Base-by-base conservation (phyloP, 352 stramenopile genomes). In the Phytophthora kernoviae region DNA sequence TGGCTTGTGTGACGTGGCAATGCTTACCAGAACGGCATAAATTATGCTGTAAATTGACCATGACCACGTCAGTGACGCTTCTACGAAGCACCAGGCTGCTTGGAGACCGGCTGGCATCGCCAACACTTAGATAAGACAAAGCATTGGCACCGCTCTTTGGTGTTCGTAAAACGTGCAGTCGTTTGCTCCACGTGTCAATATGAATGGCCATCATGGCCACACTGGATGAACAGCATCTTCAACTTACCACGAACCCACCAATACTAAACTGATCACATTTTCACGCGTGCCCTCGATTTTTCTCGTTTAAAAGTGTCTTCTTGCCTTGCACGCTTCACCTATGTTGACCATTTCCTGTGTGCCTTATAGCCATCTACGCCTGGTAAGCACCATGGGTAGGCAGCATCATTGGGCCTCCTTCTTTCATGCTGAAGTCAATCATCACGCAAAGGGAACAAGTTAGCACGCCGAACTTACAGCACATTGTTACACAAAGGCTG, bases 391-490 rank as follows among this genome's bases (percentile, higher is more conserved):
- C 85, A 60, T 94, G 85, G 22, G 85, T 93, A n/a, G 85, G 85
- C n/a, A 94, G 54, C 85, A 94, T 94, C 85, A 94, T 94, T 30
- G 85, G 85, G 33, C 85, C 85, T 58, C 85, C 85, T 33, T 94
- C 85, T 75, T 91, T 94, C 79, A 94, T 91, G 77, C 85, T 93
- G 57, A 32, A 32, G 11, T 5, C 20, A 59, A 2, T 27, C 12
- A 47, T 30, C 6, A 30, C 24, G 6, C 3, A 30, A 30, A 51
- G 32, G 32, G 56, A 32, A 43, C 10, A 5, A 17, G 8, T 56
- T 26, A 55, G 39, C 20, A 52, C 8, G 21, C 4, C 18, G 9
- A 53, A 32, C 22, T 33, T 21, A 8, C 12, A 30, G 24, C 20
- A 34, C 15, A 18, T n/a, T 30, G 2, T 32, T 42, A 33, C 11